Percentiles rank a stretch among this genome's conserved stretches.
phyloP scores from a whole-genome alignment of 768 basidiomycete species.

The Pleurotus eryngii region DNA sequence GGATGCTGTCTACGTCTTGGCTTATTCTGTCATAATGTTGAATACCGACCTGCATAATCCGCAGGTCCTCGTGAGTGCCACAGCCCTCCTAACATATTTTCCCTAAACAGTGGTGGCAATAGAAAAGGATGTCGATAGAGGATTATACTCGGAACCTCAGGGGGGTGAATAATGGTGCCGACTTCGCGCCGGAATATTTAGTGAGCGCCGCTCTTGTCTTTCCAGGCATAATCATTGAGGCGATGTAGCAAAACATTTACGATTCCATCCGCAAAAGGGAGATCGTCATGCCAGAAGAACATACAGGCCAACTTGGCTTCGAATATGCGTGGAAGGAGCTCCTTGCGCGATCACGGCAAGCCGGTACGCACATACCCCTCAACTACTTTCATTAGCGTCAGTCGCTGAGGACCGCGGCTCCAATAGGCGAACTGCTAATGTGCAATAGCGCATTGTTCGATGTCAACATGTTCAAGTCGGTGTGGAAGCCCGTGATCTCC shows the following conservation, averaged over 20 bases:
- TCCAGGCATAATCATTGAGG: neutral
- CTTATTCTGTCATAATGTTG: conserved; percentile 96
- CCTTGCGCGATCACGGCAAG: conserved; percentile 72
- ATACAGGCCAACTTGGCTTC: conserved; percentile 93
- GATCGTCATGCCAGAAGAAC: conserved; percentile 97
- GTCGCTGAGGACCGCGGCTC: no score
- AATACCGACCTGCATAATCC: conserved; percentile 98
- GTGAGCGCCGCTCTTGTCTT: conserved; percentile 30
- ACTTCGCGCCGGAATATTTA: conserved; percentile 86
- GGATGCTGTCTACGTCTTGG: conserved; percentile 91
- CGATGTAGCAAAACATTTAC: conserved; percentile 74
- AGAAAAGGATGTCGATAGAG: conserved; percentile 97
- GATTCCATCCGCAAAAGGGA: conserved; percentile 93
- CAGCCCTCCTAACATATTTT: neutral
- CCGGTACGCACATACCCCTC: conserved; percentile 45
- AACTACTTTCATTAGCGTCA: no score
- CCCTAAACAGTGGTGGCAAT: neutral
- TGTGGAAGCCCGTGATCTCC: conserved; percentile 92
- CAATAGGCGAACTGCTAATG: conserved; percentile 62
- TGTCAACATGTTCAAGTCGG: conserved; percentile 87
- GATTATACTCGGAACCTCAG: conserved; percentile 91
- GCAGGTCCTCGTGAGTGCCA: conserved; percentile 69
- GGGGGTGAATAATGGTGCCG: conserved; percentile 82
- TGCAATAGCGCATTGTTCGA: conserved; percentile 84
- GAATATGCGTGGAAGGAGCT: conserved; percentile 99